These are phyloP conservation scores for Termitomyces sp. DNA, from an alignment of 768 basidiomycete genomes.

Conservation along the genomic window DNA sequence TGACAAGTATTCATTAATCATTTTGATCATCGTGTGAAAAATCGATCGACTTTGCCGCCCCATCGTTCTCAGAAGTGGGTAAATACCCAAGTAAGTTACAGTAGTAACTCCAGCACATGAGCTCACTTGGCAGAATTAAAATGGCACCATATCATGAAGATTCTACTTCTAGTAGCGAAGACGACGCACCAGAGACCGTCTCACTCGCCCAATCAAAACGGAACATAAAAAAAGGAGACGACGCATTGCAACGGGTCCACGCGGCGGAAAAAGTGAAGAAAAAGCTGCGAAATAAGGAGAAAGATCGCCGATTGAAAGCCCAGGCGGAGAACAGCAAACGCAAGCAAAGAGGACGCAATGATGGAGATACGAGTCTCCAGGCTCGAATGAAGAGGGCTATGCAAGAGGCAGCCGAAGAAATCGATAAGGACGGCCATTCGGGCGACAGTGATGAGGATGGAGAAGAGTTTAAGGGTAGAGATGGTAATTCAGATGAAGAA, in stretches of 20 bases:
- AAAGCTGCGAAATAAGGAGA: slow-evolving; percentile 11
- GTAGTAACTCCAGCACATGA: background rate
- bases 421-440: slow-evolving; percentile 16
- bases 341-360: slow-evolving; percentile 1
- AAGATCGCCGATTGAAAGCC: slow-evolving; percentile 15
- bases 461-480: slow-evolving; percentile 18
- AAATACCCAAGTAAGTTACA: background rate
- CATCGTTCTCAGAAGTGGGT: background rate
- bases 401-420: slow-evolving; percentile 16
- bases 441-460: slow-evolving; percentile 16
- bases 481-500: slow-evolving; percentile 14
- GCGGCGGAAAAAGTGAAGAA: slow-evolving; percentile 15
- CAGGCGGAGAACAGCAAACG: slow-evolving; percentile 15
- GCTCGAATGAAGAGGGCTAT: slow-evolving; percentile 15
- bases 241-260: slow-evolving; percentile 7
- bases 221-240: slow-evolving; percentile 10
- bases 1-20: no score
- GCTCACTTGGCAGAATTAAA: background rate
- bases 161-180: slow-evolving; percentile 15
- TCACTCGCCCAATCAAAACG: slow-evolving; percentile 17
- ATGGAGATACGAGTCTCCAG: slow-evolving; percentile 4
- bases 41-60: background rate
- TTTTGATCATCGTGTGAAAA: background rate
- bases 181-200: slow-evolving; percentile 16
- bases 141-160: slow-evolving; percentile 8